A percentile compares a stretch with the other conserved stretches of the same genome.
These are phyloP conservation scores for Funneliformis caledonium DNA, from an alignment of 371 early-diverging fungal species.

Conservation along the genomic window DNA sequence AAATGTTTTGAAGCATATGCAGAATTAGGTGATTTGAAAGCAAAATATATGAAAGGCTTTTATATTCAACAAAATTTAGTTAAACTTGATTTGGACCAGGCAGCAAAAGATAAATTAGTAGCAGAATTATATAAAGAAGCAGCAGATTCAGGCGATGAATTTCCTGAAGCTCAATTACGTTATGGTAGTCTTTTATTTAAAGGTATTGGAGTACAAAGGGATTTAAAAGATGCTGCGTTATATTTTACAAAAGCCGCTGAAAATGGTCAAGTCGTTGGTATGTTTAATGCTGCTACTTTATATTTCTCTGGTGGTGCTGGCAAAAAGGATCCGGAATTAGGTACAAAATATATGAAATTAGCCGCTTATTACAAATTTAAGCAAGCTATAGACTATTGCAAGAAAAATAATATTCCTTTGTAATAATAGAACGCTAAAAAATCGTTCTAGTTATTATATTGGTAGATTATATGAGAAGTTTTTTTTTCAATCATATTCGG, in stretches of 20 bases:
- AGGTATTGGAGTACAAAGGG: no score
- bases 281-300: no score
- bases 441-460: no score
- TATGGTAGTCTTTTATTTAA: conserved; percentile 35
- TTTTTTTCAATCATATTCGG: no score
- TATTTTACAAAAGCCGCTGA: no score
- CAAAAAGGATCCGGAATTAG: neutral
- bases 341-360: conserved; percentile 9
- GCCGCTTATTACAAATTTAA: conserved; percentile 26
- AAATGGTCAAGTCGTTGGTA: no score
- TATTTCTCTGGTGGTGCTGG: neutral
- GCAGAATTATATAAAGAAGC: no score
- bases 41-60: conserved; percentile 17
- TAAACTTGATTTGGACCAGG: neutral
- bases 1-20: conserved; percentile 18
- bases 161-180: conserved; percentile 30
- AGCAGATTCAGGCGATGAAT: conserved; percentile 1
- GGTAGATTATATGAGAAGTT: no score
- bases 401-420: conserved; percentile 13
- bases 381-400: conserved; percentile 2
- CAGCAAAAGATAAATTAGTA: conserved; percentile 10
- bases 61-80: neutral
- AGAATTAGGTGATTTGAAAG: conserved; percentile 4
- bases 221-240: no score
- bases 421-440: neutral